Conservation (phyloP, 257 asterid genomes). For the Fraxinus pennsylvanica region DNA sequence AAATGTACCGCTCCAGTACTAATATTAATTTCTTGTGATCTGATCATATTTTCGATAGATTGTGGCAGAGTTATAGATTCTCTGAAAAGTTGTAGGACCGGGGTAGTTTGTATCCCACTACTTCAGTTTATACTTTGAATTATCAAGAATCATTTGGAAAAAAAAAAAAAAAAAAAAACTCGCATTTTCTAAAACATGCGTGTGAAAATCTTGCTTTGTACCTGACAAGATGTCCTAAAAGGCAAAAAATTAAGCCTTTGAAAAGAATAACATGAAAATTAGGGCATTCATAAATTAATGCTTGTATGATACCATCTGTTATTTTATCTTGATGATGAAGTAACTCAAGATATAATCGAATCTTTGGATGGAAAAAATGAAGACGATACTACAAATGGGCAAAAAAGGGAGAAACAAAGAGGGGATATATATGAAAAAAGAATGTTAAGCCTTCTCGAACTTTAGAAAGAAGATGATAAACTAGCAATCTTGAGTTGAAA, state of each 20-base stretch:
- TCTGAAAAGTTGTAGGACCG: neutral
- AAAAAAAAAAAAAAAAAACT: neutral
- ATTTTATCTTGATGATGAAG: neutral
- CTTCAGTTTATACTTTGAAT: neutral
- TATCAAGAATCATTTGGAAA: neutral
- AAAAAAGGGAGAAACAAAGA: too few species aligned
- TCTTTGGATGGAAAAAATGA: neutral
- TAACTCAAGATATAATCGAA: neutral
- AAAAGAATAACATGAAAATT: neutral
- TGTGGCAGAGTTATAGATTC: too few species aligned
- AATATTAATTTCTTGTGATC: neutral
- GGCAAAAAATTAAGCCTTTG: neutral
- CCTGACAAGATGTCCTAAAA: neutral
- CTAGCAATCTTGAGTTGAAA: neutral
- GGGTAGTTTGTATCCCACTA: neutral
- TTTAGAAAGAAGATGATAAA: neutral
- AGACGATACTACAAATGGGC: neutral
- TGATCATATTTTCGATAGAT: neutral
- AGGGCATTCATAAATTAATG: neutral
- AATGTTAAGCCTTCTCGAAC: neutral
- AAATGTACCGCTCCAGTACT: neutral
- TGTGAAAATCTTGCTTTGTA: neutral
- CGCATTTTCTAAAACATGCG: neutral
- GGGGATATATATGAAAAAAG: too few species aligned
- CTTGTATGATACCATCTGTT: neutral